These are phyloP conservation scores for Aspergillus ochraceus DNA, from an alignment of 2,329 filamentous ascomycete species.

Conservation along the genomic window DNA sequence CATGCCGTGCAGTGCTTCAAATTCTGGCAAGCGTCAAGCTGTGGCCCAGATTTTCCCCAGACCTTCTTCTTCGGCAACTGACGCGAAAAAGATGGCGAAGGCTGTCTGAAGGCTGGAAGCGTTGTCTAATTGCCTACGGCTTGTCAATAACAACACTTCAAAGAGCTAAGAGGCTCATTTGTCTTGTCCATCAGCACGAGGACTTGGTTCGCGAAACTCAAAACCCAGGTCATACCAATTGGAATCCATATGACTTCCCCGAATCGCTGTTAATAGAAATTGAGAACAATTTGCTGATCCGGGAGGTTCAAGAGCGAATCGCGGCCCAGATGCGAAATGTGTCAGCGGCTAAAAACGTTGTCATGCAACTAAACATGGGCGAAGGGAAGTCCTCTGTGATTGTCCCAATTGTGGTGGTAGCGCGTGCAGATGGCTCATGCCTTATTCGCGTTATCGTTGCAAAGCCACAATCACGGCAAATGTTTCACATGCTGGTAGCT, in stretches of 20 bases:
- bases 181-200: conserved; percentile 10
- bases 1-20: neutral
- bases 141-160: conserved; percentile 30
- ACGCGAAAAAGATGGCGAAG: conserved; percentile 14
- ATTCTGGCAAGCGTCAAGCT: conserved; percentile 4
- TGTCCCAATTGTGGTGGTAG: conserved; percentile 60
- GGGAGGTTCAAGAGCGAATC: conserved; percentile 60
- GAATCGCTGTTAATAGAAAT: conserved; percentile 66
- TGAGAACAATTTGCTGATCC: conserved; percentile 62
- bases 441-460: conserved; percentile 61
- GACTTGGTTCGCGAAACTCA: conserved; percentile 35
- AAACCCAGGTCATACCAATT: conserved; percentile 58
- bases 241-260: conserved; percentile 53
- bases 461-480: conserved; percentile 62
- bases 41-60: conserved; percentile 23
- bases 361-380: conserved; percentile 71
- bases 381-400: conserved; percentile 71
- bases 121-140: conserved; percentile 24
- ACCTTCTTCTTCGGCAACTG: conserved; percentile 24
- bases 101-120: conserved; percentile 18
- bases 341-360: conserved; percentile 43
- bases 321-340: conserved; percentile 56
- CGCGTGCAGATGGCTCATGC: conserved; percentile 50
- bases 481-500: conserved; percentile 45
- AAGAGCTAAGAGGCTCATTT: conserved; percentile 27